These are phyloP conservation scores for Heliocybe sulcata DNA, from an alignment of 1,284 basidiomycete genomes.

Conservation along the genomic window DNA sequence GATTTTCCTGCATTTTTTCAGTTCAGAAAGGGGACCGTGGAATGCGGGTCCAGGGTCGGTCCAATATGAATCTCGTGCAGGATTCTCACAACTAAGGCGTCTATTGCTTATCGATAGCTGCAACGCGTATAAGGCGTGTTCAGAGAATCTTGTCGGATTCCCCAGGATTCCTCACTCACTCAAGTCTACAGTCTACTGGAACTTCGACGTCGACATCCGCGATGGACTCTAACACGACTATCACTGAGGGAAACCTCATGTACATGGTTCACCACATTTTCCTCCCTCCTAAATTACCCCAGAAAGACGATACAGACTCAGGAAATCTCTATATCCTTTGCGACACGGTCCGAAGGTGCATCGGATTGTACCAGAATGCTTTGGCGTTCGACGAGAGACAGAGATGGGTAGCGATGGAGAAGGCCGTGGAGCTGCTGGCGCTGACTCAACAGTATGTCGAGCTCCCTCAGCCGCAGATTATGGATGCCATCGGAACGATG, in stretches of 20 bases:
- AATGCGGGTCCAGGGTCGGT: too few relatives aligned
- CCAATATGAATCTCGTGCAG: too few relatives aligned
- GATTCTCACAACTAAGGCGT: too few relatives aligned
- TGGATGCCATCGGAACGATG: neutral
- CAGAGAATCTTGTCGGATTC: too few relatives aligned
- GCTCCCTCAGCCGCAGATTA: neutral
- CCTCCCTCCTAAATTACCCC: slow-evolving; percentile 1
- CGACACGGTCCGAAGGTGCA: neutral
- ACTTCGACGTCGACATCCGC: too few relatives aligned
- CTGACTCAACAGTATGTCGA: neutral
- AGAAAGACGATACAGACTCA: slow-evolving; percentile 1
- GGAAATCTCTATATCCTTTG: neutral
- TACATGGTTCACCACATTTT: slow-evolving; percentile 2
- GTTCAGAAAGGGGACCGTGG: too few relatives aligned
- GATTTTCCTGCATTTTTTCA: too few relatives aligned
- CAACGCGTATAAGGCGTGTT: too few relatives aligned
- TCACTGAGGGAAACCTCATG: neutral
- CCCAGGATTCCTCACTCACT: too few relatives aligned
- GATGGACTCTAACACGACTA: neutral
- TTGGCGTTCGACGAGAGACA: neutral
- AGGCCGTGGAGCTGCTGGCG: neutral
- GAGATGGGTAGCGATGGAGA: neutral
- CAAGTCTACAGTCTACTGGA: too few relatives aligned
- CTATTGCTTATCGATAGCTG: too few relatives aligned
- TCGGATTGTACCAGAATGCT: neutral